Conservation (phyloP, 2,329 filamentous ascomycete species). For the Parastagonospora nodorum region DNA sequence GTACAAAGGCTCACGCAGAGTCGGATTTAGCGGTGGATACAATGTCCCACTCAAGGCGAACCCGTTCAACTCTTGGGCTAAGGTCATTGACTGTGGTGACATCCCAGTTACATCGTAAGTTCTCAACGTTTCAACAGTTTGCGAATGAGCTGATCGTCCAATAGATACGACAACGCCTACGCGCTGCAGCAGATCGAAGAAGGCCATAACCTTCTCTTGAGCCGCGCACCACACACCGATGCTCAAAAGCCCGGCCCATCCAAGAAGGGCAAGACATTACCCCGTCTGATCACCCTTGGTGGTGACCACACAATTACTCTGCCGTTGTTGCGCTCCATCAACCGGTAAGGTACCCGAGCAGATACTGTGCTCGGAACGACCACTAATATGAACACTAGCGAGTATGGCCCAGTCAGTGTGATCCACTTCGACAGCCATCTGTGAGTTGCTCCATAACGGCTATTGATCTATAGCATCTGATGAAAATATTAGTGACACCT, state of each 20-base stretch:
- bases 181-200: slow-evolving; percentile 85
- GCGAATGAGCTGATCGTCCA: background rate
- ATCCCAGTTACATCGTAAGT: slow-evolving; percentile 81
- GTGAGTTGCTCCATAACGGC: slow-evolving; percentile 41
- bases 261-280: slow-evolving; percentile 75
- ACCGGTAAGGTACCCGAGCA: slow-evolving; percentile 44
- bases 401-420: slow-evolving; percentile 70
- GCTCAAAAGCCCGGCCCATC: slow-evolving; percentile 70
- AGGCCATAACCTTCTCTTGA: slow-evolving; percentile 77
- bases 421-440: slow-evolving; percentile 68
- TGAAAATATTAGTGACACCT: slow-evolving; percentile 53
- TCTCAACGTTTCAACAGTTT: background rate
- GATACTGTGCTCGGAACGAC: background rate
- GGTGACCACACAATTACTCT: slow-evolving; percentile 66
- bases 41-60: slow-evolving; percentile 82
- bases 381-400: slow-evolving; percentile 32
- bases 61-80: slow-evolving; percentile 81
- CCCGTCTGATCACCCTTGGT: slow-evolving; percentile 77
- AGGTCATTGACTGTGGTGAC: slow-evolving; percentile 80
- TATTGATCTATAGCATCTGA: slow-evolving; percentile 13
- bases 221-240: slow-evolving; percentile 71
- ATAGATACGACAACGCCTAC: slow-evolving; percentile 79
- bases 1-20: slow-evolving; percentile 55
- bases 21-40: slow-evolving; percentile 75
- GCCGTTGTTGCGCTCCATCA: slow-evolving; percentile 61